These are phyloP conservation scores for Anisodus acutangulus DNA, from an alignment of 257 asterid species.

Conservation along the genomic window DNA sequence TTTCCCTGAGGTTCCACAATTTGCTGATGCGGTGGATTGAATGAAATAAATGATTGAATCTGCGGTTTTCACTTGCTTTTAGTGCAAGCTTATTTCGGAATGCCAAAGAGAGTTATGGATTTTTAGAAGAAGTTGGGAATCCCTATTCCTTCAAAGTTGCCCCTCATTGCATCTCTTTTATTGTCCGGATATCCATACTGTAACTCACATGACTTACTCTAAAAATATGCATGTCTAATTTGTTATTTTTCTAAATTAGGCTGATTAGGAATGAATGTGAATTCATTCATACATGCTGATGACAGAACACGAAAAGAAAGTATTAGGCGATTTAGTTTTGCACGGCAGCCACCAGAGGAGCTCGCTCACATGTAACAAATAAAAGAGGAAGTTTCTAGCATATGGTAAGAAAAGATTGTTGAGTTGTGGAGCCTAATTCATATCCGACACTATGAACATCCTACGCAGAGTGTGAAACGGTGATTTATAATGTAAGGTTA, in stretches of 20 bases:
- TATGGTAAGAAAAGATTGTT: not conserved
- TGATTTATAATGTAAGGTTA: too few species aligned
- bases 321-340: not conserved
- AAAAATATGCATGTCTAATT: constrained; percentile 1
- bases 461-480: too few species aligned
- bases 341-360: not conserved
- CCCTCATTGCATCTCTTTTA: constrained; percentile 20
- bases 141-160: not conserved
- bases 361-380: not conserved
- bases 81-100: not conserved
- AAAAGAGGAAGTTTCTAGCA: not conserved
- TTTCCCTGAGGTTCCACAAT: not conserved
- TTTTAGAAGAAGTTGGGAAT: constrained; percentile 11
- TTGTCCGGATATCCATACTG: not conserved
- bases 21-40: constrained; percentile 11
- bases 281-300: constrained; percentile 11
- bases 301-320: not conserved
- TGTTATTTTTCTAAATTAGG: not conserved
- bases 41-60: not conserved
- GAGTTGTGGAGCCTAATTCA: too few species aligned
- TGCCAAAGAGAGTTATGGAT: not conserved
- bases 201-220: not conserved
- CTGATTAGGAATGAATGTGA: not conserved
- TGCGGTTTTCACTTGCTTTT: not conserved
- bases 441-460: too few species aligned